Conservation (phyloP, 371 early-diverging fungal genomes). For the Syncephalis plumigaleata region DNA sequence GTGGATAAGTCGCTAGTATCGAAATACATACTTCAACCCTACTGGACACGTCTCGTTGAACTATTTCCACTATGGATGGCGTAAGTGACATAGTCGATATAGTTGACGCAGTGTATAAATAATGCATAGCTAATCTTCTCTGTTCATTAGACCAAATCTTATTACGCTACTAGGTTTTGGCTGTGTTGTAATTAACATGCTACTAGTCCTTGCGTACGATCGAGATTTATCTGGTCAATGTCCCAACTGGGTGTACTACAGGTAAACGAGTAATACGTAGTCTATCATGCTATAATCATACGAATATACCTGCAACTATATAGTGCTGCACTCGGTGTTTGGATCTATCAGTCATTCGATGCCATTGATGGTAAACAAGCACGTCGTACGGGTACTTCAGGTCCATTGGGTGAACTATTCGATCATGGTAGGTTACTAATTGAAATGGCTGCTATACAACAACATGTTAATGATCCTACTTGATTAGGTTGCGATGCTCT, state of each 20-base stretch:
- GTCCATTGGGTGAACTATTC: conserved; percentile 94
- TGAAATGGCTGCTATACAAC: neutral
- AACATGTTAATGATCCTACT: neutral
- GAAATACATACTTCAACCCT: conserved; percentile 66
- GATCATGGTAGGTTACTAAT: conserved; percentile 44
- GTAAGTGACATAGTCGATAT: conserved; percentile 33
- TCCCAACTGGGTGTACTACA: conserved; percentile 77
- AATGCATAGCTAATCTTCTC: neutral
- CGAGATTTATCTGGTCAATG: conserved; percentile 58
- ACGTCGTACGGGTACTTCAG: conserved; percentile 74
- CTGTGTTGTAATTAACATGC: conserved; percentile 66
- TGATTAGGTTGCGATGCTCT: conserved; percentile 74
- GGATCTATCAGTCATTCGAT: conserved; percentile 93
- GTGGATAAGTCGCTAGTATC: conserved; percentile 82
- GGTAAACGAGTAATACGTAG: conserved; percentile 13
- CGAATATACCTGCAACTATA: neutral
- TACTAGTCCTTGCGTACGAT: conserved; percentile 35
- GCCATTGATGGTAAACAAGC: conserved; percentile 98
- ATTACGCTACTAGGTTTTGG: conserved; percentile 90
- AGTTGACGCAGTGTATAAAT: neutral
- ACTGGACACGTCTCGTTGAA: conserved; percentile 79
- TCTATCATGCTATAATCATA: neutral
- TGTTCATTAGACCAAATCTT: conserved; percentile 69
- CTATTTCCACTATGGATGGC: conserved; percentile 85
- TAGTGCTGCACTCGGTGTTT: conserved; percentile 55